Base-by-base conservation (phyloP, 2,329 filamentous ascomycete genomes). In the Exophiala alcalophila region DNA sequence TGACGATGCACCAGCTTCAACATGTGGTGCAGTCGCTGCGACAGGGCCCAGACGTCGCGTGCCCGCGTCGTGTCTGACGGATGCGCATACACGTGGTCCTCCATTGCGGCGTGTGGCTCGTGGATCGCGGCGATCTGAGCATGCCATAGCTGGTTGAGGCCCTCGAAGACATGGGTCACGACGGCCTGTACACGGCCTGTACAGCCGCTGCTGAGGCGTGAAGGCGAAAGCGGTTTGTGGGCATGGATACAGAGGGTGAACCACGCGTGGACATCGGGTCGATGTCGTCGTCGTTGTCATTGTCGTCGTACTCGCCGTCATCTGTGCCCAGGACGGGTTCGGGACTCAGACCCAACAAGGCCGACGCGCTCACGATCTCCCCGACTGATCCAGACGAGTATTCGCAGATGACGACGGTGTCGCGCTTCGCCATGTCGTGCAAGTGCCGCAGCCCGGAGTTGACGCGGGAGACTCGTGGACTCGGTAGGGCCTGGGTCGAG, bases 61-160 rank as follows among this genome's bases (percentile, higher is more conserved):
- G 73, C 73, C 2, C 72, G 63, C 7, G 65, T 69, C 49, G 76
- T 72, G 37, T 77, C 73, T 3, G 73, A 72, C 0, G 73, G 73
- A 23, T 72, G 70, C 21, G 75, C 74, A 44, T 74, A 77, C 37
- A 77, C 70, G 46, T 69, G 70, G 53, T 72, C 70, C 53, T 72
- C 68, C 43, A 76, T 60, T 21, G 27, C n/a, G 9, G 32, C 40
- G 33, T 44, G 40, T 2, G 39, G 44, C 12, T 37, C 35, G 28
- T 38, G 33, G 21, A 47, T 35, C 26, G 32, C 31, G 18, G 25
- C 32, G 24, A 44, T 37, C 30, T 44, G 40, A 12, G 25, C 26
- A 30, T 31, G 25, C 44, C 44, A 47, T 8, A 39, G 33, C 24
- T 35, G 44, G 31, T 23, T 33, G 18, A 47, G 18, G 15, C 35